Conservation (phyloP, 2,329 filamentous ascomycete genomes). For the Endothia cerciana region DNA sequence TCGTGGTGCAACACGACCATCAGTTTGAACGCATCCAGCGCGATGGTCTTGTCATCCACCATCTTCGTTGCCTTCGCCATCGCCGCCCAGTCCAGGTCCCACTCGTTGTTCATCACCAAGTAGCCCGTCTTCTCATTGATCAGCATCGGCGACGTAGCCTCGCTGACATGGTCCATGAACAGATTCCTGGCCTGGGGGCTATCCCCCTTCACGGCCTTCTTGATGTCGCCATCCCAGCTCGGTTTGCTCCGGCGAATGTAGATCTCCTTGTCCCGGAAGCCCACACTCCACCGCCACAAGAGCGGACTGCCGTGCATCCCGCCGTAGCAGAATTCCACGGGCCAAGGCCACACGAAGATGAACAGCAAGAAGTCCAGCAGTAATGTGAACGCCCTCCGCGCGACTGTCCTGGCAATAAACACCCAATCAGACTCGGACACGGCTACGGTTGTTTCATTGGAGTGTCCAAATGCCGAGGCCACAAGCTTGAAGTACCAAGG, state of each 20-base stretch:
- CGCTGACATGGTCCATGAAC: conserved; percentile 64
- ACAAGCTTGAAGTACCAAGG: conserved; percentile 75
- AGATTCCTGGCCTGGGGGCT: conserved; percentile 55
- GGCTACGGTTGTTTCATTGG: conserved; percentile 69
- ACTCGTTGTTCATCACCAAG: conserved; percentile 80
- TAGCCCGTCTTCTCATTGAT: conserved; percentile 84
- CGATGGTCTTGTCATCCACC: conserved; percentile 63
- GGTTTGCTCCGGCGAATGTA: conserved; percentile 74
- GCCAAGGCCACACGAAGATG: conserved; percentile 74
- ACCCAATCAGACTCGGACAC: conserved; percentile 58
- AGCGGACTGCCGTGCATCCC: conserved; percentile 62
- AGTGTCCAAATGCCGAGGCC: conserved; percentile 65
- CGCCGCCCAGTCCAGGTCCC: conserved; percentile 82
- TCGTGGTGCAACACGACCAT: conserved; percentile 71
- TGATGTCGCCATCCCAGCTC: conserved; percentile 68
- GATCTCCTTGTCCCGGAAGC: conserved; percentile 80
- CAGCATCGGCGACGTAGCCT: conserved; percentile 69
- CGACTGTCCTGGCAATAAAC: conserved; percentile 60
- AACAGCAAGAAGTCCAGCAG: conserved; percentile 73
- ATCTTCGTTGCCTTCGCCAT: conserved; percentile 77
- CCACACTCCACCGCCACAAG: conserved; percentile 72
- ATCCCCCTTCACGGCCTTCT: conserved; percentile 54
- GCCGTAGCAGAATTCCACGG: conserved; percentile 71
- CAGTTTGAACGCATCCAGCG: conserved; percentile 70
- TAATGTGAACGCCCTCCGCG: conserved; percentile 66